phyloP scores from a whole-genome alignment of 345 rosid species.

The Citrus medica region DNA sequence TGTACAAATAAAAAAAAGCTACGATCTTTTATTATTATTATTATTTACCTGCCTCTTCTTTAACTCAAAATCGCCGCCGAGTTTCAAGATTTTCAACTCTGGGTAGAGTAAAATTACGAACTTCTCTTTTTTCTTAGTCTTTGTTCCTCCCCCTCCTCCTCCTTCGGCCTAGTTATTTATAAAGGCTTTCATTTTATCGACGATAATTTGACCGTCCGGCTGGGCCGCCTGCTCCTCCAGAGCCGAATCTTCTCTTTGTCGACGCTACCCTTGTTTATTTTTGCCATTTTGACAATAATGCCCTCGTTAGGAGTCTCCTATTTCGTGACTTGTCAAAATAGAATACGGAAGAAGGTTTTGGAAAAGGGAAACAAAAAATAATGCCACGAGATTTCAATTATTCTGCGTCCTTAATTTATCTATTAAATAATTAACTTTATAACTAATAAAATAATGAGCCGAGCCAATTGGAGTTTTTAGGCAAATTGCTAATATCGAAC shows the following conservation, averaged over 20 bases:
- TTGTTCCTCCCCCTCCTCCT: not conserved
- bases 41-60: not conserved
- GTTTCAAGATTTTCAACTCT: constrained; percentile 9
- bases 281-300: not conserved
- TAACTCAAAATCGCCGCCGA: constrained; percentile 8
- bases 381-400: too few species aligned
- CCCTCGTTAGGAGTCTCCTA: not conserved
- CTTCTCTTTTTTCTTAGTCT: not conserved
- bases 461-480: not conserved
- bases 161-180: not conserved
- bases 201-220: constrained; percentile 8
- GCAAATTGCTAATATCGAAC: too few species aligned
- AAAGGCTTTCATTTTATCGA: not conserved
- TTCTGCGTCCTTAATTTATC: too few species aligned
- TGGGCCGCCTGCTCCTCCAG: constrained; percentile 9
- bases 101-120: not conserved
- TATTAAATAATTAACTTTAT: too few species aligned
- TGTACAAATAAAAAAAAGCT: constrained; percentile 34
- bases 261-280: constrained; percentile 19
- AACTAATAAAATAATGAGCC: not conserved
- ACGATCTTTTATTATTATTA: constrained; percentile 23
- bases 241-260: constrained; percentile 7
- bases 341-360: not conserved
- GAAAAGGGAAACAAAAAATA: not conserved
- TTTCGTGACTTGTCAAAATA: not conserved